phyloP scores from a whole-genome alignment of 2,329 filamentous ascomycete species.

The Aspergillus sergii region DNA sequence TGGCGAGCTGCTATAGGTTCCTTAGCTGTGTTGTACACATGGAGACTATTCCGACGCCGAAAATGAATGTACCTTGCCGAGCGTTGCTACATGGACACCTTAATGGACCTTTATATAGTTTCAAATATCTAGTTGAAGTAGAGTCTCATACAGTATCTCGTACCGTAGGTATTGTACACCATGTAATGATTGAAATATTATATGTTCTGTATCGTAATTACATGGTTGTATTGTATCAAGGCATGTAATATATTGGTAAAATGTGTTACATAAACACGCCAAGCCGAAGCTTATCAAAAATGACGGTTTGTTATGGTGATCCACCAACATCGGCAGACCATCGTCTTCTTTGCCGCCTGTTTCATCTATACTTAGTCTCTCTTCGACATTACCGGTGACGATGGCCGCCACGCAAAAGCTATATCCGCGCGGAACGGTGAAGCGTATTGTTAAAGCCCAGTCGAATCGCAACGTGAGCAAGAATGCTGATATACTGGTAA shows the following conservation, averaged over 20 bases:
- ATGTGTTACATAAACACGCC: constrained; percentile 5
- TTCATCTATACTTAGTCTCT: not conserved
- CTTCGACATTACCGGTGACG: not conserved
- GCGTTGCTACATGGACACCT: not conserved
- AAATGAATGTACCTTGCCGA: not conserved
- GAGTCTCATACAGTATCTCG: not conserved
- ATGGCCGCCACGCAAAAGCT: constrained; percentile 71
- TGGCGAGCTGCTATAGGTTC: constrained; percentile 40
- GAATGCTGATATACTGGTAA: constrained; percentile 81
- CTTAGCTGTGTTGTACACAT: constrained; percentile 30
- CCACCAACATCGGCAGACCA: not conserved
- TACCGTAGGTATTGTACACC: not conserved
- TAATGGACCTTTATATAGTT: not conserved
- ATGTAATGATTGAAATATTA: not conserved
- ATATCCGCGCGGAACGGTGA: constrained; percentile 81
- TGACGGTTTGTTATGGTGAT: constrained; percentile 1
- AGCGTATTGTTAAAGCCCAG: constrained; percentile 88
- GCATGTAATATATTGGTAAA: not conserved
- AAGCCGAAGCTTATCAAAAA: constrained; percentile 3
- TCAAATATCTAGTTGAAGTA: not conserved
- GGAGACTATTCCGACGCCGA: constrained; percentile 30
- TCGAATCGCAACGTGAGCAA: constrained; percentile 78
- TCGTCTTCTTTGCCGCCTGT: not conserved
- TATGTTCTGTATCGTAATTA: not conserved
- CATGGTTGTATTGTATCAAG: not conserved